Base-by-base conservation (phyloP, 2,329 filamentous ascomycete genomes). In the Cordyceps javanica region DNA sequence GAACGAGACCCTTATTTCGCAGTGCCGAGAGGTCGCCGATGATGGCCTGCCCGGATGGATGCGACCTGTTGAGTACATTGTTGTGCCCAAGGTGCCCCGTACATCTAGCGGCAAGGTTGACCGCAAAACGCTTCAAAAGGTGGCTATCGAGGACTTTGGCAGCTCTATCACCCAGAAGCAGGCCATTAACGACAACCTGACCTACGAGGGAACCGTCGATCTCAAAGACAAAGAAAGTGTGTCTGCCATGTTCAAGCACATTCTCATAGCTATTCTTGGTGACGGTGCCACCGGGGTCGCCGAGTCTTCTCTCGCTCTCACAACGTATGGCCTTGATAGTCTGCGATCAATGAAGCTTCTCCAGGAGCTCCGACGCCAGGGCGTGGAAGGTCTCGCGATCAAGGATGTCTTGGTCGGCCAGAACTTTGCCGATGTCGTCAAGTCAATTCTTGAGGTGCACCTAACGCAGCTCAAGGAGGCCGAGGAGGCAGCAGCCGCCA, bases 41-140 rank as follows among this genome's bases (percentile, higher is more conserved):
- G 36, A 56, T 14, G 51, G 38, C 10, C 53, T 59, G 13, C 58
- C 58, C n/a, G 45, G 9, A 13, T 59, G 58, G 58, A 59, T 59
- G 58, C 58, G 48, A 28, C 58, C 58, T 4, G 42, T 57, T 5
- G 49, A 56, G 14, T 59, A 59, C 25, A 39, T 57, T 26, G 45
- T 59, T 13, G 42, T 57, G 4, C 45, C 51, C 14, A 26, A 52
- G 30, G 46, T 59, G 26, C 58, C 58, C 5, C 53, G 52, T n/a
- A 57, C 53, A 3, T 48, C 58, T 3, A 59, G 53, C 14, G 58
- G 52, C 53, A 59, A 59, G 39, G 19, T 57, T 10, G 54, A 59
- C 26, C 58, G 58, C 3, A 59, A 57, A 19, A 39, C 30, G 9
- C 46, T 57, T 5, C 46, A 57, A 23, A 57, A 57, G n/a, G 19